phyloP scores from a whole-genome alignment of 371 early-diverging fungal species.

The Mucor lusitanicus region DNA sequence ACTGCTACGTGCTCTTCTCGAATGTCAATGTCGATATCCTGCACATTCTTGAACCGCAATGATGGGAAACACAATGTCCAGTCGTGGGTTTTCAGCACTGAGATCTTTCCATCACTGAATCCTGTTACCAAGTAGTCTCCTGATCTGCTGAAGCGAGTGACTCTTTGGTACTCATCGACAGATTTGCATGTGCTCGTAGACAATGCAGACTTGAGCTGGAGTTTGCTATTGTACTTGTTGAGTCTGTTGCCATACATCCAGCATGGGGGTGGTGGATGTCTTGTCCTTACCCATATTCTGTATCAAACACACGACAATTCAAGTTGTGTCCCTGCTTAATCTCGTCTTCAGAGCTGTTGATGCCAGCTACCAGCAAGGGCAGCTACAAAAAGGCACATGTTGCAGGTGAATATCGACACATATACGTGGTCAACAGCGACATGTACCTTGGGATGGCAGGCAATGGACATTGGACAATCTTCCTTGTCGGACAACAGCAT shows the following conservation, averaged over 20 bases:
- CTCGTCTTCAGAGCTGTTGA: slow-evolving; percentile 51
- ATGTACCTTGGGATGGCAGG: slow-evolving; percentile 59
- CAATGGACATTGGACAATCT: slow-evolving; percentile 69
- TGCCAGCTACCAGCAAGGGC: slow-evolving; percentile 47
- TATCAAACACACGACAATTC: slow-evolving; percentile 56
- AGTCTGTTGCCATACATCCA: not conserved
- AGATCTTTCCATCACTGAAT: slow-evolving; percentile 63
- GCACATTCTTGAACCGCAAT: slow-evolving; percentile 55
- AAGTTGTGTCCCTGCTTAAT: slow-evolving; percentile 56
- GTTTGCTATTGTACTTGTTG: not conserved
- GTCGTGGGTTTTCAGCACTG: slow-evolving; percentile 54
- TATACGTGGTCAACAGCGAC: not conserved
- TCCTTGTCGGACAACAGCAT: slow-evolving; percentile 44
- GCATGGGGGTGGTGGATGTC: not conserved
- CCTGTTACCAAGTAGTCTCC: slow-evolving; percentile 61
- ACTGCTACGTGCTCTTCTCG: slow-evolving; percentile 34
- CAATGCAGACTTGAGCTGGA: not conserved
- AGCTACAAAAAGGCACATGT: slow-evolving; percentile 10
- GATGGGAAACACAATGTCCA: slow-evolving; percentile 50
- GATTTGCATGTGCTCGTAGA: slow-evolving; percentile 27
- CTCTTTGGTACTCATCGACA: slow-evolving; percentile 44
- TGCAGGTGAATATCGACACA: not conserved
- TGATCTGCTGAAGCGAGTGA: slow-evolving; percentile 51
- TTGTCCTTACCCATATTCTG: slow-evolving; percentile 30
- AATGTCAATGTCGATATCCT: slow-evolving; percentile 60